Percentiles rank a stretch among this genome's conserved stretches.
Conservation (phyloP, 768 basidiomycete genomes). For the Podaxis sp. region DNA sequence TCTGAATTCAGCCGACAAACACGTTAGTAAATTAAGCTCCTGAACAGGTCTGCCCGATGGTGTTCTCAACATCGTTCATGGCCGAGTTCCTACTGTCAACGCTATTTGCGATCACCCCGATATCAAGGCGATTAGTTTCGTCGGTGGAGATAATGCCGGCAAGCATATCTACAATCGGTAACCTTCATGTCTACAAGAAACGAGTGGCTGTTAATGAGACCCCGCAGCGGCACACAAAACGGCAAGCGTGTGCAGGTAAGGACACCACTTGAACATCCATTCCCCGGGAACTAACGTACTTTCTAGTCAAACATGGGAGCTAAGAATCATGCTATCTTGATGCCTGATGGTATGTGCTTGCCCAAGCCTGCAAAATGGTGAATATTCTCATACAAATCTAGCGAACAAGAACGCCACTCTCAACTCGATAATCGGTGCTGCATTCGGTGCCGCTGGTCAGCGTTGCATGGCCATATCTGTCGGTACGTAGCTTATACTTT, state of each 20-base stretch:
- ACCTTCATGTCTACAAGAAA: slow-evolving; percentile 1
- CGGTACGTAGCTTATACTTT: slow-evolving; percentile 40
- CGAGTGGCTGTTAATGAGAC: background rate
- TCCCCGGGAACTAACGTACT: background rate
- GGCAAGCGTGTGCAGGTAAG: slow-evolving; percentile 85
- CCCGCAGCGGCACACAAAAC: slow-evolving; percentile 65
- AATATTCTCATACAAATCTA: slow-evolving; percentile 20
- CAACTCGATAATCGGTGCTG: slow-evolving; percentile 90
- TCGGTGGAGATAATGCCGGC: slow-evolving; percentile 91
- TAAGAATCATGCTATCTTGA: slow-evolving; percentile 91
- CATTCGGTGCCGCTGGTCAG: slow-evolving; percentile 96
- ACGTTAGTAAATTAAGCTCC: background rate
- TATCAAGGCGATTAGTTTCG: slow-evolving; percentile 95
- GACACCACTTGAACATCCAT: background rate
- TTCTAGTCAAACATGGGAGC: slow-evolving; percentile 71
- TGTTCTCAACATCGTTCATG: slow-evolving; percentile 90
- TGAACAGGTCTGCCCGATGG: slow-evolving; percentile 69
- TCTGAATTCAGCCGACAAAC: background rate
- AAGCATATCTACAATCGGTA: slow-evolving; percentile 90
- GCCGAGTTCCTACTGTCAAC: slow-evolving; percentile 86
- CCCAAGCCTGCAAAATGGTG: background rate
- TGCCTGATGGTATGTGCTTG: slow-evolving; percentile 78
- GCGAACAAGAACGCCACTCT: slow-evolving; percentile 90
- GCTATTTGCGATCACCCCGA: slow-evolving; percentile 88
- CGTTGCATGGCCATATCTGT: slow-evolving; percentile 97